phyloP scores from a whole-genome alignment of 441 rosid species.

The Eutrema salsugineum region DNA sequence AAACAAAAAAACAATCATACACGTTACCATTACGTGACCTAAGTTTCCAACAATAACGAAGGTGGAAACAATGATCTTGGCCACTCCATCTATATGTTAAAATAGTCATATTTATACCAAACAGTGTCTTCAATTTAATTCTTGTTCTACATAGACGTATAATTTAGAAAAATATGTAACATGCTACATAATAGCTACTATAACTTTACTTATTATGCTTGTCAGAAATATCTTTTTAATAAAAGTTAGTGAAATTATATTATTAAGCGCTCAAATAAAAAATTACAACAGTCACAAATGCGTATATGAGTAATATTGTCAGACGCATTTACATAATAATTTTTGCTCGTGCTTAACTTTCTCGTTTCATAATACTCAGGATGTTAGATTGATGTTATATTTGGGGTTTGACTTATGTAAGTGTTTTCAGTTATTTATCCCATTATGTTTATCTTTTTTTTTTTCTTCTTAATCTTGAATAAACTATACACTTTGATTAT shows the following conservation, averaged over 20 bases:
- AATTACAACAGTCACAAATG: neutral
- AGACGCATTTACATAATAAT: neutral
- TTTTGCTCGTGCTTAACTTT: neutral
- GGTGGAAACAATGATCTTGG: too few relatives aligned
- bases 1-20: neutral
- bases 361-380: neutral
- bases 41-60: too few relatives aligned
- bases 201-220: neutral
- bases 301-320: neutral
- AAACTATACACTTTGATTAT: neutral
- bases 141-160: neutral
- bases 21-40: slow-evolving; percentile 13
- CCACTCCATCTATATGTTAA: too few relatives aligned
- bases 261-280: neutral
- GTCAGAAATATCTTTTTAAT: neutral
- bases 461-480: neutral
- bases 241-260: too few relatives aligned
- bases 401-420: neutral
- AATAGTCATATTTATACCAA: too few relatives aligned
- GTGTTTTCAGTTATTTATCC: neutral
- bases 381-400: neutral
- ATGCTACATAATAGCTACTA: neutral
- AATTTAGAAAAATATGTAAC: neutral
- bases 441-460: neutral
- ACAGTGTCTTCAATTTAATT: neutral